Evolutionary conservation across 768 basidiomycete genomes (phyloP).

Genomic region (Tricholoma flavovirens): DNA sequence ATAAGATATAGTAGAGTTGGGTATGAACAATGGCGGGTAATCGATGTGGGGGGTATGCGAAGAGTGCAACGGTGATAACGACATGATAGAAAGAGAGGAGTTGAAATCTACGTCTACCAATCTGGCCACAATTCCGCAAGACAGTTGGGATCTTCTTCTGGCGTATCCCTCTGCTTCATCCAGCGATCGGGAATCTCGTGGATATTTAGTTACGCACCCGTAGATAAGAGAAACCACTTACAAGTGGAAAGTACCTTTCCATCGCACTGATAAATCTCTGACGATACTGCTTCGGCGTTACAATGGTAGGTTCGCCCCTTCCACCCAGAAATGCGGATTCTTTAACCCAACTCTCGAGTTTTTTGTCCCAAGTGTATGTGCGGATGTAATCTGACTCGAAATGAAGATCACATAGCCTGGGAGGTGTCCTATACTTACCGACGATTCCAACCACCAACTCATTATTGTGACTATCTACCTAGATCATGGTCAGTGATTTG

Average conservation of each 20-base stretch:
- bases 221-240: slow-evolving; percentile 28
- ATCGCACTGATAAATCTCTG: slow-evolving; percentile 82
- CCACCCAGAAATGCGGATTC: slow-evolving; percentile 88
- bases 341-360: slow-evolving; percentile 97
- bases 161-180: slow-evolving; percentile 80
- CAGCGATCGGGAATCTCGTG: slow-evolving; percentile 79
- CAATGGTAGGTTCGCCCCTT: slow-evolving; percentile 92
- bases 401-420: background rate
- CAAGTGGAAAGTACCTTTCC: slow-evolving; percentile 87
- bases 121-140: slow-evolving; percentile 60
- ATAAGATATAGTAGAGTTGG: slow-evolving; percentile 24
- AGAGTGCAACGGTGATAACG: background rate
- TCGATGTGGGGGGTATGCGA: slow-evolving; percentile 4
- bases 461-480: slow-evolving; percentile 81
- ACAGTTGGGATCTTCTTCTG: slow-evolving; percentile 64
- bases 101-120: slow-evolving; percentile 33
- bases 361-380: slow-evolving; percentile 98
- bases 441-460: slow-evolving; percentile 97
- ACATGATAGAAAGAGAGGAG: background rate
- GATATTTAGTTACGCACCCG: slow-evolving; percentile 1
- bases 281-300: slow-evolving; percentile 92
- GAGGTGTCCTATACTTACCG: slow-evolving; percentile 48
- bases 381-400: slow-evolving; percentile 75
- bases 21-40: background rate
- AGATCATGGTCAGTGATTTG: background rate